A percentile compares a stretch with the other conserved stretches of the same genome.
These are phyloP conservation scores for Oleoguttula mirabilis DNA, from an alignment of 495 filamentous ascomycete genomes.

Conservation along the genomic window DNA sequence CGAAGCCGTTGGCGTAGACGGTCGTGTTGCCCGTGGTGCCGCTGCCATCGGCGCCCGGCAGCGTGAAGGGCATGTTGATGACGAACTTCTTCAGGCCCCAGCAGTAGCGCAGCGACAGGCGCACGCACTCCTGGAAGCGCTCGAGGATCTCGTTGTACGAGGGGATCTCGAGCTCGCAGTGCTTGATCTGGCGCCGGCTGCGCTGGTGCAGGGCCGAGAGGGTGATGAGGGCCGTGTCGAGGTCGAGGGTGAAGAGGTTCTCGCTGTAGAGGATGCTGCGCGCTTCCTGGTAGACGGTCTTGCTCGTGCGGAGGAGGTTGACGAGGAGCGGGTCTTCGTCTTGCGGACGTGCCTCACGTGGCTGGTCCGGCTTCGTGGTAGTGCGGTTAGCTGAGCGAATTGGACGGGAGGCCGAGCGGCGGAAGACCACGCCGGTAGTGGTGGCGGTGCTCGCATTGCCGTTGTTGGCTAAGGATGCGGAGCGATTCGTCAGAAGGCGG, in stretches of 20 bases:
- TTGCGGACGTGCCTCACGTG: constrained; percentile 4
- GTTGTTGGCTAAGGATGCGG: neutral
- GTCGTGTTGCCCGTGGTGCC: neutral
- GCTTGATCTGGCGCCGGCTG: constrained; percentile 23
- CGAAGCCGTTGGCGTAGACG: constrained; percentile 5
- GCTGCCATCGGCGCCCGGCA: constrained; percentile 11
- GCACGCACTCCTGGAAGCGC: constrained; percentile 24
- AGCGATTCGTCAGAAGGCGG: neutral
- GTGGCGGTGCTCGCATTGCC: neutral
- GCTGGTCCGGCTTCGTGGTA: neutral
- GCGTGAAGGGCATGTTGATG: constrained; percentile 22
- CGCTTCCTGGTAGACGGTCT: constrained; percentile 25
- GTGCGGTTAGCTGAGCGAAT: neutral
- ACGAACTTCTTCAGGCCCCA: constrained; percentile 24
- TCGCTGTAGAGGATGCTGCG: constrained; percentile 25
- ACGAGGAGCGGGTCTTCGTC: constrained; percentile 14
- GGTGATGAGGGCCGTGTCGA: constrained; percentile 17
- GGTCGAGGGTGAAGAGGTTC: constrained; percentile 24
- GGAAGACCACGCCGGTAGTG: neutral
- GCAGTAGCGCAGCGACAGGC: constrained; percentile 27
- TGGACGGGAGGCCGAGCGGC: neutral
- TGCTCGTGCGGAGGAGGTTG: constrained; percentile 19
- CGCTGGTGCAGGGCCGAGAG: constrained; percentile 24
- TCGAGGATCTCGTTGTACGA: constrained; percentile 28
- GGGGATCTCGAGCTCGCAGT: constrained; percentile 22